phyloP scores from a whole-genome alignment of 139 green algal species.

The Tetradesmus obliquus region DNA sequence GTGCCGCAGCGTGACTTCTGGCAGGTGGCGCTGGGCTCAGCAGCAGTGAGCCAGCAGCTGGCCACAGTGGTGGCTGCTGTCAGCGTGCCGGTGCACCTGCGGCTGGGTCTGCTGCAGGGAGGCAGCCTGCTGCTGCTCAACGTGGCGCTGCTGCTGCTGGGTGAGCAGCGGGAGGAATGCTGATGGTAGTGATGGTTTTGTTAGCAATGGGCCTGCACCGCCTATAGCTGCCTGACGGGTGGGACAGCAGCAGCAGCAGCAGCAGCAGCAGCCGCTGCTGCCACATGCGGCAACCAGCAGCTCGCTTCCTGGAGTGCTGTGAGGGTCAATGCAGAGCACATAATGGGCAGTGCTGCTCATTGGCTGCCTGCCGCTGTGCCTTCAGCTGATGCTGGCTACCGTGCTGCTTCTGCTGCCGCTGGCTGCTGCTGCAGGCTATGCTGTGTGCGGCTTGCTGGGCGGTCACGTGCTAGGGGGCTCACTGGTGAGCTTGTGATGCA shows the following conservation, averaged over 20 bases:
- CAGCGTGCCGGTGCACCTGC: slow-evolving; percentile 65
- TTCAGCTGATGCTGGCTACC: not conserved
- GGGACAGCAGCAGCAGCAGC: not conserved
- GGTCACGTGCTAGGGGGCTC: slow-evolving; percentile 60
- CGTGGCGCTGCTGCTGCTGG: slow-evolving; percentile 34
- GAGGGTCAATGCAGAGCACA: not conserved
- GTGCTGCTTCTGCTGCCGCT: not conserved
- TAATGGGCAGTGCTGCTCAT: not conserved
- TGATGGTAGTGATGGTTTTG: not conserved
- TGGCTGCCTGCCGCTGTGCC: not conserved
- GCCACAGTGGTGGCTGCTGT: slow-evolving; percentile 61
- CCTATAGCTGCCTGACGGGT: not conserved
- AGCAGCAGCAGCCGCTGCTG: not conserved
- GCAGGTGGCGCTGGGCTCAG: slow-evolving; percentile 73
- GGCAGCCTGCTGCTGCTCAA: slow-evolving; percentile 38
- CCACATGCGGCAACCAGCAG: not conserved
- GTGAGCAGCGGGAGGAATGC: slow-evolving; percentile 1
- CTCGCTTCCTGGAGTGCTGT: not conserved
- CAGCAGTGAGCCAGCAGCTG: slow-evolving; percentile 83
- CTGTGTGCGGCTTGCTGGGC: slow-evolving; percentile 55
- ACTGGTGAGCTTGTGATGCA: slow-evolving; percentile 40
- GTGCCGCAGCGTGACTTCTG: slow-evolving; percentile 67
- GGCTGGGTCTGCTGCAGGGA: slow-evolving; percentile 46
- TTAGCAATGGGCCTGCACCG: too few species aligned
- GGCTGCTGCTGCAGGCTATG: slow-evolving; percentile 48